A percentile compares a stretch with the other conserved stretches of the same genome.
phyloP scores from a whole-genome alignment of 257 asterid genomes.

The Solanum dulcamara region DNA sequence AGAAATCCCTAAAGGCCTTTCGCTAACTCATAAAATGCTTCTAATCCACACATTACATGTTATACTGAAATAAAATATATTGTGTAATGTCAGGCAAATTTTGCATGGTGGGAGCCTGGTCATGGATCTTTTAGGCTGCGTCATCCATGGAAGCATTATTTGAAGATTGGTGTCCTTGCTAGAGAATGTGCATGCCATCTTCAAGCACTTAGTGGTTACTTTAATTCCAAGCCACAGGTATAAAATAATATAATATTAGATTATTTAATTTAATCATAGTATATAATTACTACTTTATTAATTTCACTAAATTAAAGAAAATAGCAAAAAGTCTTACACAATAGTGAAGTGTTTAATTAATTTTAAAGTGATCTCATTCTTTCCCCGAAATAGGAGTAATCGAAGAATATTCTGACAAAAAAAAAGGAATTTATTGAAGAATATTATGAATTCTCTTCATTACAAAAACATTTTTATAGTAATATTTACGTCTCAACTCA shows the following conservation, averaged over 20 bases:
- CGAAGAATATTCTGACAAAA: background rate
- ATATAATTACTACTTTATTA: background rate
- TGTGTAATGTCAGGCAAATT: too few species aligned
- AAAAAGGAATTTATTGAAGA: background rate
- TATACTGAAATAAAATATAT: too few species aligned
- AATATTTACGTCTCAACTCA: accelerated
- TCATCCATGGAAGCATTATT: constrained; percentile 75
- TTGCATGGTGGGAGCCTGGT: constrained; percentile 83
- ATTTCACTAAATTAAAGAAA: background rate
- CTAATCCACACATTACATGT: too few species aligned
- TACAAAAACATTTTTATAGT: too few species aligned
- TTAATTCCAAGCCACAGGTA: constrained; percentile 15
- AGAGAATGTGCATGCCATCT: constrained; percentile 69
- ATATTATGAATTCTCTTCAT: background rate
- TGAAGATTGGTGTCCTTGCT: constrained; percentile 38
- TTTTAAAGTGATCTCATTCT: background rate
- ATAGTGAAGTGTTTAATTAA: background rate
- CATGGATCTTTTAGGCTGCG: constrained; percentile 42
- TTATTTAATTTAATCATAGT: background rate
- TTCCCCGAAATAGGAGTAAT: background rate
- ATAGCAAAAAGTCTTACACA: background rate
- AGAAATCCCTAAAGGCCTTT: accelerated
- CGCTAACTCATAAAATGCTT: too few species aligned
- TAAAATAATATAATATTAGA: background rate
- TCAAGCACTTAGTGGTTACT: constrained; percentile 32